Base-by-base conservation (phyloP, 345 rosid genomes). In the Erodium maritimum region DNA sequence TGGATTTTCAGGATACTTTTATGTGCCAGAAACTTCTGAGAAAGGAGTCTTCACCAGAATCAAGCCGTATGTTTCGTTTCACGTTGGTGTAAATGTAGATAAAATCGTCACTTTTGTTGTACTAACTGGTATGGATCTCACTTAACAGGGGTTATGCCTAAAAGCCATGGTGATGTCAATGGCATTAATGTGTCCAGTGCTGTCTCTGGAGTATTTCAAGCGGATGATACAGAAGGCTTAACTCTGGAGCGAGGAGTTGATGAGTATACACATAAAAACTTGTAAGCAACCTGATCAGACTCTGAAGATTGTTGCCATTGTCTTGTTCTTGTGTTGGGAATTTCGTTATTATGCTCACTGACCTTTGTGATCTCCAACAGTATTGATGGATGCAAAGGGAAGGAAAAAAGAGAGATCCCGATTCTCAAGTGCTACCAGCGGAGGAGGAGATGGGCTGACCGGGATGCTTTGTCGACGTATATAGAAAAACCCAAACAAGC, bases 1-100 rank as follows among this genome's bases (percentile, higher is more conserved):
- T 90, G 67, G 85, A 85, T 70, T 90, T 90, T 64, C 84, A 74
- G 66, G 88, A 69, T 61, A 84, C 95, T 29, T 54, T 77, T 57
- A 69, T 77, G 76, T 90, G 97, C 81, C 84, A 77, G 67, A 88
- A 85, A 67, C 59, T 63, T 19, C 60, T 88, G 52, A 61, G 21
- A 58, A 59, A 65, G 19, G 19, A 2, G 16, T 19, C 57, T 48
- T 20, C 61, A 4, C 19, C 9, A 4, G 59, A 61, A 63, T 69
- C 71, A 60, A 51, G 56, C 58, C 77, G 88, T 78, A 55, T 58
- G 20, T 56, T 34, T 53, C 11, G 23, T 50, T 54, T 33, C 7
- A 19, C 19, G 24, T 11, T 51, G 23, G 19, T 37, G 20, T 19
- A 42, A 61, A 4, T 29, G 37, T 19, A 7, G 17, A 23, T 12